Conservation (phyloP, 129 eudicot genomes). For the Helianthus tuberosus region DNA sequence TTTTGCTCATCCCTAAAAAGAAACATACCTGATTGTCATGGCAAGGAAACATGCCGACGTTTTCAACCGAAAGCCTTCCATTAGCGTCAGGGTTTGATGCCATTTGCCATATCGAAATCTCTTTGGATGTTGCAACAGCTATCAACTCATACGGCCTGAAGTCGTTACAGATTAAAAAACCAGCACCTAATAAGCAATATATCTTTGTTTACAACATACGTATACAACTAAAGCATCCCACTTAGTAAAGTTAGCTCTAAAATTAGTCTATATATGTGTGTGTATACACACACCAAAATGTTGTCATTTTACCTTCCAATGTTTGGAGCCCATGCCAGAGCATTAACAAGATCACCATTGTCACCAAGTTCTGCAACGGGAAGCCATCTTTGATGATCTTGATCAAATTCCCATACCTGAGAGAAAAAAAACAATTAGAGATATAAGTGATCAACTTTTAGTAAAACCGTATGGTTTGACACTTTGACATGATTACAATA, state of each 20-base stretch:
- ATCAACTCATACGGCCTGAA: slow-evolving; percentile 84
- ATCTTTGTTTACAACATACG: background rate
- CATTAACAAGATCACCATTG: slow-evolving; percentile 61
- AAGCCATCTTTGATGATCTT: slow-evolving; percentile 99
- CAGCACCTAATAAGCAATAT: background rate
- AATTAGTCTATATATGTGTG: background rate
- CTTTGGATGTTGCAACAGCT: slow-evolving; percentile 83
- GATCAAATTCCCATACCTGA: slow-evolving; percentile 98
- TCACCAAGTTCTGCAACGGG: slow-evolving; percentile 94
- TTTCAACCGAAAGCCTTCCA: slow-evolving; percentile 85
- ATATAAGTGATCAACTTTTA: background rate
- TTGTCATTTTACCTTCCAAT: slow-evolving; percentile 68
- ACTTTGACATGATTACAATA: background rate
- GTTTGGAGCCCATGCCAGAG: slow-evolving; percentile 94
- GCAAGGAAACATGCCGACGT: slow-evolving; percentile 61
- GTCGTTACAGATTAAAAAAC: slow-evolving; percentile 4
- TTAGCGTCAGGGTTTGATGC: slow-evolving; percentile 68
- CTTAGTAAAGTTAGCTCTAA: background rate
- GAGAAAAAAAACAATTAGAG: slow-evolving; percentile 16
- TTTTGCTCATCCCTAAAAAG: no score
- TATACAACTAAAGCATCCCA: background rate
- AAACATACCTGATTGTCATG: slow-evolving; percentile 61
- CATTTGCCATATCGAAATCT: slow-evolving; percentile 85
- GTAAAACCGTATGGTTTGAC: background rate
- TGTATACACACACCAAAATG: background rate